Evolutionary conservation across 768 basidiomycete species (phyloP).

Genomic region (Rhizopogon vulgaris): DNA sequence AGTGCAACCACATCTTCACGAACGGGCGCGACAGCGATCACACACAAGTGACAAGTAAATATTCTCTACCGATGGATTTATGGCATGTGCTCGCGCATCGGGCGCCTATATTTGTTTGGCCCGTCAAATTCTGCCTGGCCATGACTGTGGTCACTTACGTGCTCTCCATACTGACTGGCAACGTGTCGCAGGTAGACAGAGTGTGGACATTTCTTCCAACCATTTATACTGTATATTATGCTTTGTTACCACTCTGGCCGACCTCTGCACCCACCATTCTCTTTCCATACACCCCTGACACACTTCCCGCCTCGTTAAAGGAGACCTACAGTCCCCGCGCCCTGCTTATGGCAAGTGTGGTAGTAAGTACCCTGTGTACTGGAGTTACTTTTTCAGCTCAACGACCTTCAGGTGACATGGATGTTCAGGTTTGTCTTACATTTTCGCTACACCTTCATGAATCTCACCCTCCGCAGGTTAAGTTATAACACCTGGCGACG

Average conservation of each 20-base stretch:
- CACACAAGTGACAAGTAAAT: not conserved
- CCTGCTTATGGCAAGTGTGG: conserved; percentile 64
- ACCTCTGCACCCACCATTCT: conserved; percentile 30
- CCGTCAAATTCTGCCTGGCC: conserved; percentile 53
- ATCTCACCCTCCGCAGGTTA: conserved; percentile 33
- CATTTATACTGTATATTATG: conserved; percentile 78
- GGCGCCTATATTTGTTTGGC: conserved; percentile 47
- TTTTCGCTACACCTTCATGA: not conserved
- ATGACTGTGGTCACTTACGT: conserved; percentile 46
- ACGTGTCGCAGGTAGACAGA: conserved; percentile 86
- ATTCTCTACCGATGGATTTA: conserved; percentile 6
- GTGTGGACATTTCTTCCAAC: conserved; percentile 76
- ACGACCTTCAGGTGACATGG: conserved; percentile 39
- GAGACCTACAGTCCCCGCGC: conserved; percentile 65
- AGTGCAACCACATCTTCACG: not conserved
- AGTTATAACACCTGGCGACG: conserved; percentile 81
- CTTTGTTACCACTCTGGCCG: conserved; percentile 63
- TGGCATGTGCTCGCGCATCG: conserved; percentile 9
- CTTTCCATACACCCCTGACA: conserved; percentile 51
- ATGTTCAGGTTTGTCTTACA: conserved; percentile 44
- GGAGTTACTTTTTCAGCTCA: not conserved
- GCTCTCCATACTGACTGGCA: conserved; percentile 61
- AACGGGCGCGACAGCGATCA: not conserved
- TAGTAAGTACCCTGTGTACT: conserved; percentile 34
- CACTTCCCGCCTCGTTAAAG: conserved; percentile 25